phyloP scores from a whole-genome alignment of 2,329 filamentous ascomycete genomes.

The Scedosporium apiospermum region DNA sequence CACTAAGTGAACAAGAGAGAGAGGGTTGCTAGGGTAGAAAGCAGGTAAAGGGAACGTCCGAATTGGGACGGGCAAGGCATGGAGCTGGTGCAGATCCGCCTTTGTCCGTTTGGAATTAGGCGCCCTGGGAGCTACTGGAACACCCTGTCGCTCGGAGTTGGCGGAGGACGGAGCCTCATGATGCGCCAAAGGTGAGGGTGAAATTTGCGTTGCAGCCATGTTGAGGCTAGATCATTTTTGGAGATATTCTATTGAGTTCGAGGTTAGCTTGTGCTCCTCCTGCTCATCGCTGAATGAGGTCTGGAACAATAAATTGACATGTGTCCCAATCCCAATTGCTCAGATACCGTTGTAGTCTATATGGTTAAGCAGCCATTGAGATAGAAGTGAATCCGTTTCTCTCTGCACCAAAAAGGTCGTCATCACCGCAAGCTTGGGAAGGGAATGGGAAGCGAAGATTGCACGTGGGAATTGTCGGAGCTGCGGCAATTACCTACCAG shows the following conservation, averaged over 20 bases:
- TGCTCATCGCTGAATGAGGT: neutral
- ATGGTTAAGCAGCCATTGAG: constrained; percentile 53
- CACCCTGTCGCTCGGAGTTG: constrained; percentile 9
- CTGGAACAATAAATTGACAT: neutral
- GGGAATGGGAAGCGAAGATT: neutral
- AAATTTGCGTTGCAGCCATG: constrained; percentile 32
- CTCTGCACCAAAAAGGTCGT: constrained; percentile 47
- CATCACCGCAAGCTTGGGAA: constrained; percentile 40
- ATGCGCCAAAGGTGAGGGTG: constrained; percentile 11
- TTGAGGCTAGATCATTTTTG: constrained; percentile 33
- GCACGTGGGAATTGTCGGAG: neutral
- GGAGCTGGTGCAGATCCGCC: constrained; percentile 54
- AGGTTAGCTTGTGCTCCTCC: neutral
- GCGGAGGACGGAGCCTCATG: constrained; percentile 9
- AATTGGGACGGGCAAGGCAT: constrained; percentile 72
- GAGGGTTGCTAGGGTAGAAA: constrained; percentile 85
- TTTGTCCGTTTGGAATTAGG: constrained; percentile 9
- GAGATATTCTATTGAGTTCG: neutral
- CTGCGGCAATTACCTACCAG: neutral
- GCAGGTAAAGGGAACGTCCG: constrained; percentile 74
- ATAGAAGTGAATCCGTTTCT: constrained; percentile 47
- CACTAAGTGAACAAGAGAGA: constrained; percentile 74
- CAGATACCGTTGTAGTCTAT: constrained; percentile 99
- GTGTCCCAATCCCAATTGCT: constrained; percentile 21
- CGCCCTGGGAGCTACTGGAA: constrained; percentile 14